These are phyloP conservation scores for Senna siamea DNA, from an alignment of 306 rosid species.

Conservation along the genomic window DNA sequence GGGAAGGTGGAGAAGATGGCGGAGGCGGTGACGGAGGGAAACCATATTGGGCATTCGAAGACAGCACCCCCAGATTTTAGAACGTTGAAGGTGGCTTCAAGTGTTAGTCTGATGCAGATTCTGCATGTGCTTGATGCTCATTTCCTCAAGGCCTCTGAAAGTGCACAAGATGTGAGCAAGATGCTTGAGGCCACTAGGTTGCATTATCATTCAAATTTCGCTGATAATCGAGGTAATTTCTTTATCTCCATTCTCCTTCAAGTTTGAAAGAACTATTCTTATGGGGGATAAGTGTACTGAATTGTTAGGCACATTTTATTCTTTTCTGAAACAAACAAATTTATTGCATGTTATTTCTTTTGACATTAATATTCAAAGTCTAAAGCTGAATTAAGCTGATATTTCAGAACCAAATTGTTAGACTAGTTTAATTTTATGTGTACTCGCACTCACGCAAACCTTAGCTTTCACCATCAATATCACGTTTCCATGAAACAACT, in stretches of 20 bases:
- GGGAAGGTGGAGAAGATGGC: conserved; percentile 54
- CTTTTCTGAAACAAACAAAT: no score
- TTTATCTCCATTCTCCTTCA: neutral
- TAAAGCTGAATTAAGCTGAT: neutral
- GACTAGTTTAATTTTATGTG: no score
- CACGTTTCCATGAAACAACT: no score
- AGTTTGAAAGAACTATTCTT: neutral
- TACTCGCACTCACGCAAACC: no score
- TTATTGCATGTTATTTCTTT: no score
- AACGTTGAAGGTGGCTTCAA: conserved; percentile 43
- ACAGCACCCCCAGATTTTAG: conserved; percentile 67
- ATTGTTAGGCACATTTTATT: no score
- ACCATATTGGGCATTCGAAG: conserved; percentile 62
- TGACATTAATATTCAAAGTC: no score
- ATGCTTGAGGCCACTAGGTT: conserved; percentile 85
- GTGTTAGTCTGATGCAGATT: conserved; percentile 59
- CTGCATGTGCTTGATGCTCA: conserved; percentile 63
- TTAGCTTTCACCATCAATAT: no score
- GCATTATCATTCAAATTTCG: conserved; percentile 86
- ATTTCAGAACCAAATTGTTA: neutral
- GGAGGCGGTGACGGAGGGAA: conserved; percentile 33
- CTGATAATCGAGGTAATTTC: conserved; percentile 70
- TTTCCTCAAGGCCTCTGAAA: conserved; percentile 66
- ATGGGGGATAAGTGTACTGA: neutral
- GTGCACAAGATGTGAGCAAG: conserved; percentile 77